Percentiles rank a stretch among this genome's conserved stretches.
Conservation (phyloP, 2,329 filamentous ascomycete species). For the Parastagonospora avenae region DNA sequence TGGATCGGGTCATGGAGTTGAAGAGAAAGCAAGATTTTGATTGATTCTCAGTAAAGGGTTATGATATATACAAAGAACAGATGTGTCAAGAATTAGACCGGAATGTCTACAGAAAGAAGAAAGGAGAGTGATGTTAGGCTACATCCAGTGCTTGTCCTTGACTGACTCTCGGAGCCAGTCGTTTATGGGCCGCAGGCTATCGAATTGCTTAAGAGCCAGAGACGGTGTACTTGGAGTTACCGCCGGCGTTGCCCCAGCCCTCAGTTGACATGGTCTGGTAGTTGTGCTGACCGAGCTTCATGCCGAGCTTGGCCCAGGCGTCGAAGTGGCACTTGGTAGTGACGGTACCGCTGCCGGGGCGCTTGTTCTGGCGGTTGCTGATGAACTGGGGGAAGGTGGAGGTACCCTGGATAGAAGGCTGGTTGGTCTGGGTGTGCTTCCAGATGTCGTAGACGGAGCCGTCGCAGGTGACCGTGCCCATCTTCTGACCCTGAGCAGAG, state of each 20-base stretch:
- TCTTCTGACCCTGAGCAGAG: slow-evolving; percentile 32
- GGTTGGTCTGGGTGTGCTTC: slow-evolving; percentile 44
- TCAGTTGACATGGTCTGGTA: slow-evolving; percentile 38
- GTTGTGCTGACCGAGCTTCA: slow-evolving; percentile 34
- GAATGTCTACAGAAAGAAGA: background rate
- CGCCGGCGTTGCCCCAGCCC: slow-evolving; percentile 35
- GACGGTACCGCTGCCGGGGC: slow-evolving; percentile 35
- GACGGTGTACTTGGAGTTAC: slow-evolving; percentile 36
- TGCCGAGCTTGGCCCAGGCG: slow-evolving; percentile 31
- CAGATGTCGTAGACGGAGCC: slow-evolving; percentile 39
- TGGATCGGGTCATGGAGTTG: too few relatives aligned
- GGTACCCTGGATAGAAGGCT: slow-evolving; percentile 55
- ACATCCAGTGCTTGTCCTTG: background rate
- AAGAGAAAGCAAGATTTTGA: background rate
- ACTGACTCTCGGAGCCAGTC: background rate
- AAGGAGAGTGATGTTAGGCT: background rate
- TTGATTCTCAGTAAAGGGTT: background rate
- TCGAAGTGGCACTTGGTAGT: slow-evolving; percentile 40
- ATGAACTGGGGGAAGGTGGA: slow-evolving; percentile 59
- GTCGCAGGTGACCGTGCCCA: slow-evolving; percentile 36
- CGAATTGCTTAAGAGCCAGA: slow-evolving; percentile 12
- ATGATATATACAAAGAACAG: background rate
- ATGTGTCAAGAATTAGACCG: background rate
- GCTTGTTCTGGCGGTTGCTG: slow-evolving; percentile 35
- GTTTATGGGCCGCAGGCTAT: background rate